Evolutionary conservation across 1,284 basidiomycete species (phyloP).

Genomic region (Sanguinoderma infundibulare): DNA sequence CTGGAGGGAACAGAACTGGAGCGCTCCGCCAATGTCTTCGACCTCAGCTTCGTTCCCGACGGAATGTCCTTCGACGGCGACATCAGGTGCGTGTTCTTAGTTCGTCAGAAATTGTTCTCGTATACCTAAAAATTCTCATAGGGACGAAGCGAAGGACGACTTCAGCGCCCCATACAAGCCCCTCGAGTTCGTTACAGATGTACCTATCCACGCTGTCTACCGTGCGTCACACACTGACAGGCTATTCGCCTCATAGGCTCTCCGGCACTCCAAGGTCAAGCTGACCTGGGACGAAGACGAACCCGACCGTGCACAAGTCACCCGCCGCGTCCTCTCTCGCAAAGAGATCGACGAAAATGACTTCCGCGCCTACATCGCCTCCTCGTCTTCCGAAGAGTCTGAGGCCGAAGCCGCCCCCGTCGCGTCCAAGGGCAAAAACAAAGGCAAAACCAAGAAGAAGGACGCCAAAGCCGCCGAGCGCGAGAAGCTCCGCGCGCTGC

Average conservation of each 20-base stretch:
- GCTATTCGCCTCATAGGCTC: slow-evolving; percentile 59
- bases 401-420: slow-evolving; percentile 41
- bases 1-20: slow-evolving; percentile 97
- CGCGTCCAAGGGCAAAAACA: slow-evolving; percentile 16
- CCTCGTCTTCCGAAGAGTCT: slow-evolving; percentile 54
- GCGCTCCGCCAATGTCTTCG: slow-evolving; percentile 95
- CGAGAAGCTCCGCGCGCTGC: slow-evolving; percentile 69
- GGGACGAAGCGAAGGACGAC: slow-evolving; percentile 83
- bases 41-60: slow-evolving; percentile 93
- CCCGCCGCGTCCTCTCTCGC: slow-evolving; percentile 76
- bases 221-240: neutral
- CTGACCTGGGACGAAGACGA: slow-evolving; percentile 99
- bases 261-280: slow-evolving; percentile 98
- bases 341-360: slow-evolving; percentile 91
- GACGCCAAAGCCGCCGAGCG: slow-evolving; percentile 54
- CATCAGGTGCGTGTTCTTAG: slow-evolving; percentile 54
- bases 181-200: slow-evolving; percentile 94
- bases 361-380: slow-evolving; percentile 86
- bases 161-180: slow-evolving; percentile 73
- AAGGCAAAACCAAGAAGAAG: slow-evolving; percentile 29
- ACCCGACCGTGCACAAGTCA: slow-evolving; percentile 83
- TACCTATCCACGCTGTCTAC: slow-evolving; percentile 43
- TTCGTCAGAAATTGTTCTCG: neutral
- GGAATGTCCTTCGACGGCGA: slow-evolving; percentile 90
- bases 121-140: slow-evolving; percentile 36